Conservation (phyloP, 225 moss, liverwort and hornwort species). For the Ulota crispa region DNA sequence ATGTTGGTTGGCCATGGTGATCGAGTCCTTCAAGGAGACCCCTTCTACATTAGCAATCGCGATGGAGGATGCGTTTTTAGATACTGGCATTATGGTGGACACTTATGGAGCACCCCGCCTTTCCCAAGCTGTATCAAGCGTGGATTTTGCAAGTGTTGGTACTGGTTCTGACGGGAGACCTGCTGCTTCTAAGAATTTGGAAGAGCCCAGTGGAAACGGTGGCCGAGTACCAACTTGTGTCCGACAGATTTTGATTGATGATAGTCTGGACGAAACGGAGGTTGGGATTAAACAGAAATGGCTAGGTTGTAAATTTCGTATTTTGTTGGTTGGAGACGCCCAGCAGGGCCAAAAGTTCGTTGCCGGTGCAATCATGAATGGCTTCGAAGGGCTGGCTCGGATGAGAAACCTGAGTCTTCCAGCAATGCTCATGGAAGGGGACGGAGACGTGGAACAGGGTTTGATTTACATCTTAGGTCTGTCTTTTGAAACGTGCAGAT, state of each 20-base stretch:
- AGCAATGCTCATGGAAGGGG: slow-evolving; percentile 80
- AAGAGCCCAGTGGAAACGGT: slow-evolving; percentile 21
- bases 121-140: slow-evolving; percentile 29
- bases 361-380: slow-evolving; percentile 58
- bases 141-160: slow-evolving; percentile 25
- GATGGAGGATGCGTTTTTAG: slow-evolving; percentile 51
- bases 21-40: slow-evolving; percentile 35
- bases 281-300: slow-evolving; percentile 36
- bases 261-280: slow-evolving; percentile 28
- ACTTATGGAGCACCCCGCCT: slow-evolving; percentile 32
- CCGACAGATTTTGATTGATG: slow-evolving; percentile 33
- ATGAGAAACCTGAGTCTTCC: slow-evolving; percentile 73
- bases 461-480: slow-evolving; percentile 70
- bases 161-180: slow-evolving; percentile 15
- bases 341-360: slow-evolving; percentile 70
- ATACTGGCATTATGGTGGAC: slow-evolving; percentile 54
- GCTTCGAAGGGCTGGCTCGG: slow-evolving; percentile 64
- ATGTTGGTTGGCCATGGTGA: slow-evolving; percentile 45
- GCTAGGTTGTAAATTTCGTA: slow-evolving; percentile 53
- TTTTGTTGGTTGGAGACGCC: slow-evolving; percentile 61
- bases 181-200: slow-evolving; percentile 21
- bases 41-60: slow-evolving; percentile 32
- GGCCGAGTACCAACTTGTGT: slow-evolving; percentile 28
- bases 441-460: slow-evolving; percentile 68
- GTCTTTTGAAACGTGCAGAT: neutral